Conservation (phyloP, 2,329 filamentous ascomycete genomes). For the Ophiostoma piceae region DNA sequence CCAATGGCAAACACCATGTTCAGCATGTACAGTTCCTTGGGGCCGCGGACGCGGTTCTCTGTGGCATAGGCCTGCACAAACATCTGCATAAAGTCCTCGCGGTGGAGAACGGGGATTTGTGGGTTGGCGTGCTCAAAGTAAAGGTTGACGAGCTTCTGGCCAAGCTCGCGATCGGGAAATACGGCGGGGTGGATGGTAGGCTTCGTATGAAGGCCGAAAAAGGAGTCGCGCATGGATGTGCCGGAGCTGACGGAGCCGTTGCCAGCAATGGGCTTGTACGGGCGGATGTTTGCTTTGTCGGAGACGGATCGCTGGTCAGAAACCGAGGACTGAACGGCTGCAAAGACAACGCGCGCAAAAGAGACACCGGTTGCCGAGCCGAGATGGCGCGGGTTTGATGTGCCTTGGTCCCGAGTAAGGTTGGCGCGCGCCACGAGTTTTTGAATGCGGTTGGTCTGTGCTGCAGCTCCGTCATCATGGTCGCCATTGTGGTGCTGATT, state of each 20-base stretch:
- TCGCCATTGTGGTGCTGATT: constrained; percentile 16
- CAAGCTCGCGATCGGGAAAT: constrained; percentile 75
- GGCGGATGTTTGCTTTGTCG: constrained; percentile 58
- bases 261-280: constrained; percentile 51
- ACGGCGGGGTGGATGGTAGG: constrained; percentile 79
- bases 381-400: constrained; percentile 72
- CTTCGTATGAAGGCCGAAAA: constrained; percentile 92
- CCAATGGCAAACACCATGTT: constrained; percentile 98
- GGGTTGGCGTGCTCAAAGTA: constrained; percentile 97
- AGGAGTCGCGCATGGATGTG: constrained; percentile 88
- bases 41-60: constrained; percentile 60
- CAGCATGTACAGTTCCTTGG: constrained; percentile 83
- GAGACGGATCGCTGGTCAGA: constrained; percentile 61
- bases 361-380: constrained; percentile 87
- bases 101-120: constrained; percentile 88
- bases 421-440: constrained; percentile 33
- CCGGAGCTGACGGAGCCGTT: constrained; percentile 44
- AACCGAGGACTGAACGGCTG: constrained; percentile 73
- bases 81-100: constrained; percentile 81
- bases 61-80: constrained; percentile 75
- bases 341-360: constrained; percentile 89
- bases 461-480: constrained; percentile 46
- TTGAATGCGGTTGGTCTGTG: constrained; percentile 51
- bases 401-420: constrained; percentile 36
- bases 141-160: constrained; percentile 65